phyloP scores from a whole-genome alignment of 2,329 filamentous ascomycete species.

The Stagonosporopsis vannaccii region DNA sequence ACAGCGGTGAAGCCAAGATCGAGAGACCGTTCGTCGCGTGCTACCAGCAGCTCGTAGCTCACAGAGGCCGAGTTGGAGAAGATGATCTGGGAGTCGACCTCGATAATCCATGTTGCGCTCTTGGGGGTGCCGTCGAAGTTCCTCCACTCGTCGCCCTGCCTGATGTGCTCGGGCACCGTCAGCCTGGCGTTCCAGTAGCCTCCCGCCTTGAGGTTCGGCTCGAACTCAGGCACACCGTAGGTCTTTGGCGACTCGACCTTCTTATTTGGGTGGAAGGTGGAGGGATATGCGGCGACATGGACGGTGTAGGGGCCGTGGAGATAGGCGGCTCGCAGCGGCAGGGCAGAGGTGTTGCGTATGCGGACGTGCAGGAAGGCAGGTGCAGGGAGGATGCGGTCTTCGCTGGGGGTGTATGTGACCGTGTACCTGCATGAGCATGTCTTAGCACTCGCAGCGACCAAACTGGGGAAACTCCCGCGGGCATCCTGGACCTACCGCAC shows the following conservation, averaged over 20 bases:
- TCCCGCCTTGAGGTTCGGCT: constrained; percentile 95
- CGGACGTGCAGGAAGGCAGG: constrained; percentile 82
- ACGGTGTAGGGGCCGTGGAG: constrained; percentile 95
- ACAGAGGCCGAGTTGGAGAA: constrained; percentile 91
- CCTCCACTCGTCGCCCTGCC: constrained; percentile 49
- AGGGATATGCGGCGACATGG: constrained; percentile 84
- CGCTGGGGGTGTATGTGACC: constrained; percentile 87
- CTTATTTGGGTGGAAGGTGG: constrained; percentile 81
- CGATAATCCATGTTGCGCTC: constrained; percentile 84
- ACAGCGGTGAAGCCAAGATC: constrained; percentile 69
- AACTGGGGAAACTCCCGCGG: constrained; percentile 17
- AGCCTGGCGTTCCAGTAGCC: constrained; percentile 84
- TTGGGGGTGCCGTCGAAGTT: constrained; percentile 49
- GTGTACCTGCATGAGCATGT: constrained; percentile 64
- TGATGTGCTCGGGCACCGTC: constrained; percentile 78
- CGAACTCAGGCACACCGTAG: constrained; percentile 86
- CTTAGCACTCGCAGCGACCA: constrained; percentile 18
- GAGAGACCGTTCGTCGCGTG: constrained; percentile 83
- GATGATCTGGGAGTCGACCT: constrained; percentile 90
- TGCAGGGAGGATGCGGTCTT: constrained; percentile 88
- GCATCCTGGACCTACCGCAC: constrained; percentile 68
- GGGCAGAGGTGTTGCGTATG: constrained; percentile 89
- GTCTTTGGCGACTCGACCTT: constrained; percentile 74
- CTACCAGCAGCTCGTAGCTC: constrained; percentile 84
- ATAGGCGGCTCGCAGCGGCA: constrained; percentile 91